These are phyloP conservation scores for grape (Vitis vinifera) DNA, from an alignment of 164 flowering plant genomes.

Conservation along the genomic window DNA sequence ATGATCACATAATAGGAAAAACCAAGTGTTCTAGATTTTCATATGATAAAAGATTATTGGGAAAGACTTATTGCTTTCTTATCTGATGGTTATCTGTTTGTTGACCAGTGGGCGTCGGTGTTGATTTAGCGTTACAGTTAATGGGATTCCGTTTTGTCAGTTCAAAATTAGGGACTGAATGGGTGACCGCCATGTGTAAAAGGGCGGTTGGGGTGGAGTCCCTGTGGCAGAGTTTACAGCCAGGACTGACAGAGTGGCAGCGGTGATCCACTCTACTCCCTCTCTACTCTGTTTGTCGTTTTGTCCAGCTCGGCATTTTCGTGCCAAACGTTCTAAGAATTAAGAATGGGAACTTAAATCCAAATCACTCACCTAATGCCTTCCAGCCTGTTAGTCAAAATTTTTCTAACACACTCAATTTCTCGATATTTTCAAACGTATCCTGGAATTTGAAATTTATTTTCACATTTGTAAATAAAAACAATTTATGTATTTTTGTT, in stretches of 20 bases:
- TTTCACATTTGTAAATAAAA: no score
- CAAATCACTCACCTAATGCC: conserved; percentile 12
- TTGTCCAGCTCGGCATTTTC: conserved; percentile 10
- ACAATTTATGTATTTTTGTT: no score
- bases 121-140: not conserved
- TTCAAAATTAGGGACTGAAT: not conserved
- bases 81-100: no score
- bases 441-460: no score
- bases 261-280: conserved; percentile 1
- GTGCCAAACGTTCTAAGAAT: not conserved
- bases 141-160: not conserved
- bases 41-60: not conserved
- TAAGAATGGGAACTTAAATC: not conserved
- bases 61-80: not conserved
- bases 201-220: conserved; percentile 14
- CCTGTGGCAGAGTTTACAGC: conserved; percentile 8
- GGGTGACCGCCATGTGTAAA: conserved; percentile 13
- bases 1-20: not conserved
- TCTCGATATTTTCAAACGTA: conserved; percentile 1
- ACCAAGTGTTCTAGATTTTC: not conserved
- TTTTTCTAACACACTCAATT: conserved; percentile 1
- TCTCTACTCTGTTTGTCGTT: conserved; percentile 10
- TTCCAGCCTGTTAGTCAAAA: conserved; percentile 30
- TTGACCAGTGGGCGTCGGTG: no score
- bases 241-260: conserved; percentile 19